phyloP scores from a whole-genome alignment of 805 yeast genomes.

The Soucietia sequanensis region DNA sequence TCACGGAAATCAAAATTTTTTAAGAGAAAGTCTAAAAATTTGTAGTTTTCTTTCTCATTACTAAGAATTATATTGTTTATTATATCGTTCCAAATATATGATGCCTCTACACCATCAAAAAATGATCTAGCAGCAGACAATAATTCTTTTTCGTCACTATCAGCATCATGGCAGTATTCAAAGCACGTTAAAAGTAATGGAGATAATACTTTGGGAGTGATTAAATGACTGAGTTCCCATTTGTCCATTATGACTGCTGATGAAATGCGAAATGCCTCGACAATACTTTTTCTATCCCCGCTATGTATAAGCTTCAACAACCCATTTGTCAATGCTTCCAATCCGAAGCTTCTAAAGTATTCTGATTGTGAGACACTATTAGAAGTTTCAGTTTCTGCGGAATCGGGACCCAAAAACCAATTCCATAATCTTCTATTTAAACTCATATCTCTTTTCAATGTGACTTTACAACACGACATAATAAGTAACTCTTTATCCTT shows the following conservation, averaged over 20 bases:
- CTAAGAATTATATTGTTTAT: constrained; percentile 40
- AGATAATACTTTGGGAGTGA: constrained; percentile 67
- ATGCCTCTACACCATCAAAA: constrained; percentile 84
- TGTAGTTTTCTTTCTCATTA: constrained; percentile 30
- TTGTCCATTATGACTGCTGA: constrained; percentile 75
- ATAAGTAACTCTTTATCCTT: constrained; percentile 60
- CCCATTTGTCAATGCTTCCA: constrained; percentile 49
- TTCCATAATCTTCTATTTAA: constrained; percentile 90
- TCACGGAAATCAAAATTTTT: constrained; percentile 72
- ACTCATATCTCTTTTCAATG: constrained; percentile 87
- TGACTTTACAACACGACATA: constrained; percentile 62
- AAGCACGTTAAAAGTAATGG: constrained; percentile 60
- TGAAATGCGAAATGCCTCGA: constrained; percentile 62
- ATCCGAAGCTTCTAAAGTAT: constrained; percentile 63
- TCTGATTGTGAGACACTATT: constrained; percentile 34
- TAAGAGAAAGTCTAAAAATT: constrained; percentile 58
- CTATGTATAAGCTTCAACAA: constrained; percentile 45
- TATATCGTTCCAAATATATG: constrained; percentile 70
- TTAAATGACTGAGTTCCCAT: constrained; percentile 86
- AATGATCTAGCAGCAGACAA: constrained; percentile 62
- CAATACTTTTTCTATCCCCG: constrained; percentile 25
- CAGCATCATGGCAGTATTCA: constrained; percentile 15
- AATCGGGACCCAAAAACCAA: constrained; percentile 80
- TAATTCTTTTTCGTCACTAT: constrained; percentile 40
- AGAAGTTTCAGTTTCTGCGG: constrained; percentile 6